Evolutionary conservation across 352 stramenopile genomes (phyloP).

Genomic region (Globisporangium parvum): DNA sequence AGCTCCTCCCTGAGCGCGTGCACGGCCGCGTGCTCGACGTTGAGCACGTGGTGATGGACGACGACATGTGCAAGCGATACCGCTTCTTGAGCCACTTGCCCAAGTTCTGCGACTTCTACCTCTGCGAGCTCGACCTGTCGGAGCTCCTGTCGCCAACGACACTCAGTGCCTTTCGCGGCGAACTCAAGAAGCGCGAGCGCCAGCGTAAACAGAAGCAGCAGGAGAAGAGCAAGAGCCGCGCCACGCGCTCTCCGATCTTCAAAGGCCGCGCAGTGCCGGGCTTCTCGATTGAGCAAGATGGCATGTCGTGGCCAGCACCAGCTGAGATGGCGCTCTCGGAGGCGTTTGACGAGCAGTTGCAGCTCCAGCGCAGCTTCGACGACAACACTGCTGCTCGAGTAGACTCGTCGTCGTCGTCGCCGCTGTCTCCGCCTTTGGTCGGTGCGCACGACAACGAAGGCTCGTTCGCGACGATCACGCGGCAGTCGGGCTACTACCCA

Average conservation of each 20-base stretch:
- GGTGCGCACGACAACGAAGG: conserved; percentile 24
- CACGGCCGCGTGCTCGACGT: conserved; percentile 70
- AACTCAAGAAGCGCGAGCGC: conserved; percentile 77
- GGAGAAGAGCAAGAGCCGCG: conserved; percentile 24
- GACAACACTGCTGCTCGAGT: neutral
- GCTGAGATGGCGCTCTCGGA: conserved; percentile 42
- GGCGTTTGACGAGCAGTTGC: conserved; percentile 27
- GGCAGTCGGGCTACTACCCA: conserved; percentile 73
- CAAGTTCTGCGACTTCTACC: conserved; percentile 82
- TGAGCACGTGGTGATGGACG: conserved; percentile 85
- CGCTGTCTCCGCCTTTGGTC: conserved; percentile 10
- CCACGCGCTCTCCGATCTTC: conserved; percentile 22
- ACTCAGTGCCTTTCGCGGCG: conserved; percentile 44
- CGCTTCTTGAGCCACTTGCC: conserved; percentile 85
- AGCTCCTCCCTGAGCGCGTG: conserved; percentile 49
- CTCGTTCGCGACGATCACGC: conserved; percentile 67
- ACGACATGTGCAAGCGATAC: conserved; percentile 78
- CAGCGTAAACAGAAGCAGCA: conserved; percentile 47
- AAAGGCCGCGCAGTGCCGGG: conserved; percentile 13
- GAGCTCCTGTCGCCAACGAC: conserved; percentile 64
- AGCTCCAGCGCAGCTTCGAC: conserved; percentile 12
- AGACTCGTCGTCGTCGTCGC: conserved; percentile 11
- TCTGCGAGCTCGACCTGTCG: conserved; percentile 81
- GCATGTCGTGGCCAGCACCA: conserved; percentile 47
- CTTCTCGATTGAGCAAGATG: conserved; percentile 58